Evolutionary conservation across 257 asterid species (phyloP), one percentile per base, ranked within the genome.

Genomic region (Gentiana straminea): DNA sequence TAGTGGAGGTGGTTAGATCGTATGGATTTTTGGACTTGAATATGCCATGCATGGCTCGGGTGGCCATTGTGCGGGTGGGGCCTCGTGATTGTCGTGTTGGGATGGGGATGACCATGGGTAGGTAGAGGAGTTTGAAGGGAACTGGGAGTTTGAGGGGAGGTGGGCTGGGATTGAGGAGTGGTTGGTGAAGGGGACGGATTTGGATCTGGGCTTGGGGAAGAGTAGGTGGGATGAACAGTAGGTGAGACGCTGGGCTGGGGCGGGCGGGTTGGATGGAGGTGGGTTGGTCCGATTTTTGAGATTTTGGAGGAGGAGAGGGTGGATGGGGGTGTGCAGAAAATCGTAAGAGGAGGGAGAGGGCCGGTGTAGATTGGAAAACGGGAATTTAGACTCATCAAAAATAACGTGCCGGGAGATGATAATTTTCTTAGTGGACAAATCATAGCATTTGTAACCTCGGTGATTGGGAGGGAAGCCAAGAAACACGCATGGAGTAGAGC

Each of bases 401-500:
- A 15, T 49, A 15, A 10, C 33, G 11, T 49, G 53, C 3, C 53
- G 53, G 11, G 53, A 49, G 53, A 49, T 4, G 11, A 49, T 49
- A 3, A 49, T 49, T 49, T 49, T 49, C 6, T 10, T 10, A 4
- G 53, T 3, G 44, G 44, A 3, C 44, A 39, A 39, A 39, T 39
- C 44, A 39, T 39, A 39, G 44, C 44, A 39, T 39, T 39, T 39
- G 4, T 39, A 39, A 4, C 44, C 44, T 39, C 44, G 4, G 44
- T 39, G 44, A 39, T 39, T 4, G 8, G 44, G 44, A 39, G 44
- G 44, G 44, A 3, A 39, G 8, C 44, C 44, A 39, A 39, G 44
- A 5, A 59, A 59, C 5, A 59, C 63, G n/a, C 63, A 59, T 8
- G 54, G 63, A 8, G 54, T 59, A 1, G 63, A 44, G 3, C 54